Evolutionary conservation across 2,329 filamentous ascomycete genomes (phyloP).

Genomic region (Ophiosphaerella narmari): DNA sequence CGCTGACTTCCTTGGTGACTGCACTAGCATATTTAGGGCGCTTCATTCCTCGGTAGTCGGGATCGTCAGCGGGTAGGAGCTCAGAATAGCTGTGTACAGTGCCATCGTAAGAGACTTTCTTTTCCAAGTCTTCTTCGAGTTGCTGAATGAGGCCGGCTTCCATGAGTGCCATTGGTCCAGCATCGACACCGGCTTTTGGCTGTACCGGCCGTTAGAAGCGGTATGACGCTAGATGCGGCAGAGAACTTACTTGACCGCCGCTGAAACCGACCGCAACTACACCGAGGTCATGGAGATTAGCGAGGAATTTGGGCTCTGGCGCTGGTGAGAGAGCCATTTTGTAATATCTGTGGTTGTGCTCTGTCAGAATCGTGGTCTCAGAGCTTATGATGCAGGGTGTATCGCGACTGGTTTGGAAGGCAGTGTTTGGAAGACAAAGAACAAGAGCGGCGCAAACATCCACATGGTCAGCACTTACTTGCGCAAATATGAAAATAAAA

Average conservation of each 20-base stretch:
- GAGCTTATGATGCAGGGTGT: not conserved
- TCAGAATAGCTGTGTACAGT: conserved; percentile 81
- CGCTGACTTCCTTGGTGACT: conserved; percentile 77
- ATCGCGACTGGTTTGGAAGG: not conserved
- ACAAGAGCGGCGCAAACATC: not conserved
- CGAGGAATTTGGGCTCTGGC: conserved; percentile 75
- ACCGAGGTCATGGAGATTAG: conserved; percentile 78
- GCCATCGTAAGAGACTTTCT: conserved; percentile 83
- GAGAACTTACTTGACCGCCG: conserved; percentile 78
- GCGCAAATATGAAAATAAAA: no score
- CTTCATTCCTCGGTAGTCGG: conserved; percentile 90
- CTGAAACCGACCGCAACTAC: conserved; percentile 96
- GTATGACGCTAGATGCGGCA: conserved; percentile 3
- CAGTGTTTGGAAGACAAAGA: not conserved
- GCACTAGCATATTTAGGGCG: conserved; percentile 84
- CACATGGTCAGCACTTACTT: no score
- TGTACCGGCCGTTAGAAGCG: conserved; percentile 42
- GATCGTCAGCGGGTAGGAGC: conserved; percentile 72
- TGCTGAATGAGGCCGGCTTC: conserved; percentile 83
- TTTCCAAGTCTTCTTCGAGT: conserved; percentile 82
- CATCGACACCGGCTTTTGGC: conserved; percentile 91
- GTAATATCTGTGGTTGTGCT: conserved; percentile 6
- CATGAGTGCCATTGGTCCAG: conserved; percentile 86
- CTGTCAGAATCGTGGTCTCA: conserved; percentile 1
- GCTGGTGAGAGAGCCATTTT: conserved; percentile 62